Evolutionary conservation across 78 protist genomes (phyloP).

Genomic region (Planoprotostelium fungivorum): DNA sequence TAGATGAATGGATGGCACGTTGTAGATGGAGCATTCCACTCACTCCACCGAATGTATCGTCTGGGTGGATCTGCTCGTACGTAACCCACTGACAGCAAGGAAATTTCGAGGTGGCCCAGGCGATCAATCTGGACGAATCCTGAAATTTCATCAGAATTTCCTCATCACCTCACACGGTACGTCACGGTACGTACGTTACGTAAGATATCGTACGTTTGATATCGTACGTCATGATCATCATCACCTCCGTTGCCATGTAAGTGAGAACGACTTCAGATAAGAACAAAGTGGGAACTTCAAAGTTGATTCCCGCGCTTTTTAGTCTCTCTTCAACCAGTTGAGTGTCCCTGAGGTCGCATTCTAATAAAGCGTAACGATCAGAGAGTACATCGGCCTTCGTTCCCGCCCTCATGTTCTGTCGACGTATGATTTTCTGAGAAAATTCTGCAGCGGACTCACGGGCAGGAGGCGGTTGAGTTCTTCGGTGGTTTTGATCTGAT

Average conservation of each 20-base stretch:
- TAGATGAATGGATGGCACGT: too few species aligned
- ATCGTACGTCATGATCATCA: too few species aligned
- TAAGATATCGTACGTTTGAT: too few species aligned
- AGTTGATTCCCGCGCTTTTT: not conserved
- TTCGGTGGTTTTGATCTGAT: not conserved
- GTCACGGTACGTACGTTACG: not conserved
- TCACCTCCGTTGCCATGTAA: not conserved
- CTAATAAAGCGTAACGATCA: not conserved
- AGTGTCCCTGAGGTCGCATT: not conserved
- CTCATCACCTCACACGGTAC: too few species aligned
- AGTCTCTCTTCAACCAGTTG: not conserved
- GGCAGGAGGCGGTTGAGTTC: not conserved
- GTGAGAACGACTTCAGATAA: not conserved
- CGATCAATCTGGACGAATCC: not conserved
- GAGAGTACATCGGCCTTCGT: not conserved
- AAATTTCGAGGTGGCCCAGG: not conserved
- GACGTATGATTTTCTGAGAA: not conserved
- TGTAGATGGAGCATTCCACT: not conserved
- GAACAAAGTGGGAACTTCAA: not conserved
- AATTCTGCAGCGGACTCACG: not conserved
- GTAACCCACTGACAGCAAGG: not conserved
- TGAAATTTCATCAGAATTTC: too few species aligned
- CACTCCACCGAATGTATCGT: not conserved
- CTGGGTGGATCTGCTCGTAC: slow-evolving; percentile 1
- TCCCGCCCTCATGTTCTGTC: not conserved